phyloP scores from a whole-genome alignment of 2,329 filamentous ascomycete species.

The Parastagonospora nodorum region DNA sequence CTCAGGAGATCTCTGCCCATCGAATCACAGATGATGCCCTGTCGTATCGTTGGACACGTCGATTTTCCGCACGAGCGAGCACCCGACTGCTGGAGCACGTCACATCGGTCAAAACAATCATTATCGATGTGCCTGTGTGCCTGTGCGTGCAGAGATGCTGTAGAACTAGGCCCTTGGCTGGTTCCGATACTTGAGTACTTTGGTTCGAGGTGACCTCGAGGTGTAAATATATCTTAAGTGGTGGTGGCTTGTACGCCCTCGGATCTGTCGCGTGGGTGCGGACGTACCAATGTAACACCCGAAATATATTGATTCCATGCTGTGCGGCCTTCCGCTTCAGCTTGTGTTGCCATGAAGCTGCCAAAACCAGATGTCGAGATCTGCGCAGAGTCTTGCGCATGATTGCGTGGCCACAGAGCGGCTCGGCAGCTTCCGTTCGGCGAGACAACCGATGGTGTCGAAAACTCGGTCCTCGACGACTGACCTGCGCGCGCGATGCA shows the following conservation, averaged over 20 bases:
- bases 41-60: background rate
- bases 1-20: slow-evolving; percentile 19
- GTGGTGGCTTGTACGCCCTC: slow-evolving; percentile 11
- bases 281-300: slow-evolving; percentile 7
- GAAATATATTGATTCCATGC: slow-evolving; percentile 25
- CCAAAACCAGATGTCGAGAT: slow-evolving; percentile 15
- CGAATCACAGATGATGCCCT: slow-evolving; percentile 17
- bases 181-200: background rate
- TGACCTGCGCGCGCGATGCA: background rate
- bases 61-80: slow-evolving; percentile 16
- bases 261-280: slow-evolving; percentile 19
- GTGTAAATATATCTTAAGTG: background rate
- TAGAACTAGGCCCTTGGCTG: background rate
- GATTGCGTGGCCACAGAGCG: slow-evolving; percentile 31
- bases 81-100: slow-evolving; percentile 11
- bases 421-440: slow-evolving; percentile 31
- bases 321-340: slow-evolving; percentile 14
- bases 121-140: background rate
- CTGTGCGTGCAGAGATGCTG: background rate
- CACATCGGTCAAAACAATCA: slow-evolving; percentile 16
- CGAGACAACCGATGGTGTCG: slow-evolving; percentile 25
- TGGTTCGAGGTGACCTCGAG: background rate
- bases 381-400: slow-evolving; percentile 21
- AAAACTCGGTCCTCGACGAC: slow-evolving; percentile 4
- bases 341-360: background rate